Evolutionary conservation across 2,329 filamentous ascomycete genomes (phyloP).

Genomic region (Fusarium camptoceras): DNA sequence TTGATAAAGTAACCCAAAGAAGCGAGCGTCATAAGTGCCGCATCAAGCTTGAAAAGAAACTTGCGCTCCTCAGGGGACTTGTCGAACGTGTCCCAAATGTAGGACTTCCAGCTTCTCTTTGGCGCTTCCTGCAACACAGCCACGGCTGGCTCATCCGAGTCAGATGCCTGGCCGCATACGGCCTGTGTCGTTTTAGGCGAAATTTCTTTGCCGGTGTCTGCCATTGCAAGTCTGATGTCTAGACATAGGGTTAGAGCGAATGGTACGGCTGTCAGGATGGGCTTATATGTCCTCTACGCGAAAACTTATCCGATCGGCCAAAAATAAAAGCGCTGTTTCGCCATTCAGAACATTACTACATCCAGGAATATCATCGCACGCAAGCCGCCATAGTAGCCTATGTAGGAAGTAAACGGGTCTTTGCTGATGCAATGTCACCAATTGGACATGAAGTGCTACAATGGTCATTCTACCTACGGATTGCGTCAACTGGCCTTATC

Average conservation of each 20-base stretch:
- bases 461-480: conserved; percentile 16
- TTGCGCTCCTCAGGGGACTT: conserved; percentile 56
- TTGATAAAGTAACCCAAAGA: conserved; percentile 56
- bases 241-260: too few relatives aligned
- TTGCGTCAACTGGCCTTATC: conserved; percentile 21
- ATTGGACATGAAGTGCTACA: not conserved
- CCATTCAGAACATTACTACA: not conserved
- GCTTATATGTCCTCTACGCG: conserved; percentile 4
- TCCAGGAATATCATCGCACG: not conserved
- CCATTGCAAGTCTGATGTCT: not conserved
- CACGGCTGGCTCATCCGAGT: conserved; percentile 4
- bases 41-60: conserved; percentile 59
- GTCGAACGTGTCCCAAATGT: conserved; percentile 62
- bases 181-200: not conserved
- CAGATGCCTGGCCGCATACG: not conserved
- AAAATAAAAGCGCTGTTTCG: fast-evolving
- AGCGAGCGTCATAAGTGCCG: conserved; percentile 53
- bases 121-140: conserved; percentile 21
- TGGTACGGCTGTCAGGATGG: fast-evolving
- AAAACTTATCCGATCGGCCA: not conserved
- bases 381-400: not conserved
- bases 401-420: not conserved
- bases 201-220: not conserved
- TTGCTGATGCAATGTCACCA: not conserved
- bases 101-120: conserved; percentile 55